Conservation (phyloP, 108 stramenopile genomes). For the Nannochloropsis salina region DNA sequence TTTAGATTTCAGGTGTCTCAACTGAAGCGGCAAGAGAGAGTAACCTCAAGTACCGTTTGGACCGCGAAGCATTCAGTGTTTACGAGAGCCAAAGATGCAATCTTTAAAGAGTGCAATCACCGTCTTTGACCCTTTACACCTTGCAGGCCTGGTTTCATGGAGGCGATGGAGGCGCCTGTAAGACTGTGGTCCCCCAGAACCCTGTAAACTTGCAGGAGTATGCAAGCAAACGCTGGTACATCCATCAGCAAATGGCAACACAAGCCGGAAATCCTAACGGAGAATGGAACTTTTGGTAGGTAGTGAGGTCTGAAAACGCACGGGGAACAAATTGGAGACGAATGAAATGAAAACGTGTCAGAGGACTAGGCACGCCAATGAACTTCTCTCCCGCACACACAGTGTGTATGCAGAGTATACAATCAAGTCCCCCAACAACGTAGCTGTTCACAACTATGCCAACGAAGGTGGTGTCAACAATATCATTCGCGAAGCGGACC, state of each 20-base stretch:
- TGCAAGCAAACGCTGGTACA: slow-evolving; percentile 1
- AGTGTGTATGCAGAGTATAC: slow-evolving; percentile 11
- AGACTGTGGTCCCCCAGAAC: background rate
- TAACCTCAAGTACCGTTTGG: no score
- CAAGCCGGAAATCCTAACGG: background rate
- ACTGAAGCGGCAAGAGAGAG: no score
- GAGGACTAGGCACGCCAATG: no score
- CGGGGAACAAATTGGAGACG: no score
- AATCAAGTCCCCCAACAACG: background rate
- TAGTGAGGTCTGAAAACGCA: background rate
- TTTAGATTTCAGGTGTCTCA: no score
- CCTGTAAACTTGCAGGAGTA: slow-evolving; percentile 16
- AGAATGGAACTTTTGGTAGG: slow-evolving; percentile 1
- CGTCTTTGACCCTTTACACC: no score
- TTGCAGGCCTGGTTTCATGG: no score
- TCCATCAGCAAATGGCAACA: slow-evolving; percentile 20
- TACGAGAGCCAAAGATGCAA: no score
- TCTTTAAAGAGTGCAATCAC: no score
- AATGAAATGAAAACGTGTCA: no score
- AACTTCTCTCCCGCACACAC: background rate
- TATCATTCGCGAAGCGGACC: background rate
- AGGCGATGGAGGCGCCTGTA: background rate
- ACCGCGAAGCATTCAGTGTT: no score
- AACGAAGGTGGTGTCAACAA: background rate
- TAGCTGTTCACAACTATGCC: slow-evolving; percentile 11